Evolutionary conservation across 345 rosid species (phyloP).

Genomic region (Linum tenue): DNA sequence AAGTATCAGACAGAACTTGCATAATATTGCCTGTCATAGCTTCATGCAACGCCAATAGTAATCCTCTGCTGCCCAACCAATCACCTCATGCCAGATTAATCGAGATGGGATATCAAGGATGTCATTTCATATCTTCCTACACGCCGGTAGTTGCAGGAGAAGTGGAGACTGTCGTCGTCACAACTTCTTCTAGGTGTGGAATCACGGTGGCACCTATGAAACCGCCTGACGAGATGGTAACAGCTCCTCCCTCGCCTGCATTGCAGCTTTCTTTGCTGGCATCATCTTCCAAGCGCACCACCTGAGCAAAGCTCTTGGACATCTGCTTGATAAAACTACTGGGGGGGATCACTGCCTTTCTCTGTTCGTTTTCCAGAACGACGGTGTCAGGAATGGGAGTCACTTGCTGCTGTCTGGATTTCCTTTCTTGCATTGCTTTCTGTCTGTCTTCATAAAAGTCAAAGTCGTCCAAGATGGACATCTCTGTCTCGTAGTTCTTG

Average conservation of each 20-base stretch:
- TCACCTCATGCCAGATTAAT: neutral
- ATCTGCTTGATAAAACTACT: conserved; percentile 63
- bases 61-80: neutral
- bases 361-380: conserved; percentile 48
- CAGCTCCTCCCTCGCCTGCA: conserved; percentile 18
- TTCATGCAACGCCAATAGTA: too few species aligned
- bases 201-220: conserved; percentile 15
- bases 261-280: conserved; percentile 34
- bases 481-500: conserved; percentile 57
- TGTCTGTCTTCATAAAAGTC: conserved; percentile 80
- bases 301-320: conserved; percentile 73
- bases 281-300: conserved; percentile 61
- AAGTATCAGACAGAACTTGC: conserved; percentile 7
- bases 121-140: neutral
- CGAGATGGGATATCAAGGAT: neutral
- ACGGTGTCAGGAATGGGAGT: conserved; percentile 37
- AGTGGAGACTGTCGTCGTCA: neutral
- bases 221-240: conserved; percentile 25
- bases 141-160: neutral
- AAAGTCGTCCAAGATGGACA: conserved; percentile 78
- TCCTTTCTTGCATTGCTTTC: conserved; percentile 69
- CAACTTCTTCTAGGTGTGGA: neutral
- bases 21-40: too few species aligned
- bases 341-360: conserved; percentile 29
- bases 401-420: conserved; percentile 54